Percentiles rank a stretch among this genome's conserved stretches.
phyloP scores from a whole-genome alignment of 2,329 filamentous ascomycete species.

The Trichoderma sp. region DNA sequence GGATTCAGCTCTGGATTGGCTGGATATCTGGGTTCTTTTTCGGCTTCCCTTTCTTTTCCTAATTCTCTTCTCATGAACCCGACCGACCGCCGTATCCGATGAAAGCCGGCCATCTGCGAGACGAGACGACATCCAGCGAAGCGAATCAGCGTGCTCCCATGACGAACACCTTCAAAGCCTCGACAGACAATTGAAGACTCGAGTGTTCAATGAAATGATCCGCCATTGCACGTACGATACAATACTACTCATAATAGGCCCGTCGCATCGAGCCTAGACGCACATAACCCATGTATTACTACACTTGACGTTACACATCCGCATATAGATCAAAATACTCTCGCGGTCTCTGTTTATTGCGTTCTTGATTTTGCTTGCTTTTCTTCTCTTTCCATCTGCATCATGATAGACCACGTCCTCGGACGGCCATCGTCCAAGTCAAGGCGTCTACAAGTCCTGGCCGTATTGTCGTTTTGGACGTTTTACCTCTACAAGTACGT shows the following conservation, averaged over 20 bases:
- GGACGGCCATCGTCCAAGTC: slow-evolving; percentile 90
- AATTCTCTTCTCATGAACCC: background rate
- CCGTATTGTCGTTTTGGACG: slow-evolving; percentile 90
- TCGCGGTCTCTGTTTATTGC: background rate
- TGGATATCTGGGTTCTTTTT: background rate
- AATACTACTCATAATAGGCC: background rate
- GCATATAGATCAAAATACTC: slow-evolving; percentile 8
- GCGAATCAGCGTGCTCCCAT: background rate
- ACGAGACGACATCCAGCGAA: background rate
- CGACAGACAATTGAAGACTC: background rate
- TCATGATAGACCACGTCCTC: slow-evolving; percentile 82
- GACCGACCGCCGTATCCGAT: background rate
- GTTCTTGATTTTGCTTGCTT: background rate
- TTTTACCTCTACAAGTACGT: slow-evolving; percentile 74
- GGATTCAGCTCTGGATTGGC: background rate
- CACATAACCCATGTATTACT: slow-evolving; percentile 1
- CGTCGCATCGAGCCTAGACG: background rate
- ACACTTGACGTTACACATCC: background rate
- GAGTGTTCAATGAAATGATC: background rate
- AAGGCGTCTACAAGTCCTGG: slow-evolving; percentile 87
- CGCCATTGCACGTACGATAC: background rate
- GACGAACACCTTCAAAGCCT: background rate
- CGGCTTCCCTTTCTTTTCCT: background rate
- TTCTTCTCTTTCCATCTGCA: background rate
- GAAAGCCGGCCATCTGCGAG: background rate